Evolutionary conservation across 2,329 filamentous ascomycete species (phyloP).

Genomic region (Pezizomycotina sp.): DNA sequence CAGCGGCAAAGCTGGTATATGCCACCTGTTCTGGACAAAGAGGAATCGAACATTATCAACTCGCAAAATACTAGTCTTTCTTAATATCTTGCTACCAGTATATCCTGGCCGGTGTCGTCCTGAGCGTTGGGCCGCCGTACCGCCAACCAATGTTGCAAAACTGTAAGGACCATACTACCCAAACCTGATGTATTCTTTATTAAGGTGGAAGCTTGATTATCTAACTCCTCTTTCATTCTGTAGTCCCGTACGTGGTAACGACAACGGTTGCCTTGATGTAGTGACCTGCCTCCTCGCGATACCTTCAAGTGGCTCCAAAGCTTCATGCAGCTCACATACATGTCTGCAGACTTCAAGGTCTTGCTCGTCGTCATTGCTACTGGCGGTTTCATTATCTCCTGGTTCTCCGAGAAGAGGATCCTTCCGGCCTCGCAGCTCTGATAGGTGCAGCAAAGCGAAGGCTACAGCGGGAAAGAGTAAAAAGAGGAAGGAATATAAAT

Average conservation of each 20-base stretch:
- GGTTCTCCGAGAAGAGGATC: constrained; percentile 52
- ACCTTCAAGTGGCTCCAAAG: constrained; percentile 51
- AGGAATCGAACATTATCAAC: constrained; percentile 75
- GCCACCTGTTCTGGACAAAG: constrained; percentile 57
- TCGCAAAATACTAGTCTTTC: constrained; percentile 90
- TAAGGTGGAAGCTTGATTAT: constrained; percentile 22
- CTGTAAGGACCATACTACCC: constrained; percentile 37
- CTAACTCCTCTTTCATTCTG: background rate
- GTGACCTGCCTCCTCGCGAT: constrained; percentile 66
- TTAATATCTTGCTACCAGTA: constrained; percentile 88
- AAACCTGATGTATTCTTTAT: constrained; percentile 5
- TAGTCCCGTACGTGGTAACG: constrained; percentile 70
- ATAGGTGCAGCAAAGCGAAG: constrained; percentile 46
- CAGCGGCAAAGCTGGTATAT: constrained; percentile 71
- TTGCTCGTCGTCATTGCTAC: constrained; percentile 56
- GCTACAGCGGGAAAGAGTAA: constrained; percentile 47
- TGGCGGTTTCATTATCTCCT: constrained; percentile 51
- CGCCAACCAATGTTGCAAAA: constrained; percentile 65
- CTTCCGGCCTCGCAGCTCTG: constrained; percentile 50
- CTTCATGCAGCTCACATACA: constrained; percentile 71
- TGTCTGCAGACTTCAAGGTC: constrained; percentile 54
- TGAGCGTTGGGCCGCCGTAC: constrained; percentile 85
- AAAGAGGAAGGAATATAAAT: constrained; percentile 74
- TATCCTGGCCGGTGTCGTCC: constrained; percentile 70
- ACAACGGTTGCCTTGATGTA: constrained; percentile 51